Conservation (phyloP, 345 rosid species). For the Heritiera littoralis region DNA sequence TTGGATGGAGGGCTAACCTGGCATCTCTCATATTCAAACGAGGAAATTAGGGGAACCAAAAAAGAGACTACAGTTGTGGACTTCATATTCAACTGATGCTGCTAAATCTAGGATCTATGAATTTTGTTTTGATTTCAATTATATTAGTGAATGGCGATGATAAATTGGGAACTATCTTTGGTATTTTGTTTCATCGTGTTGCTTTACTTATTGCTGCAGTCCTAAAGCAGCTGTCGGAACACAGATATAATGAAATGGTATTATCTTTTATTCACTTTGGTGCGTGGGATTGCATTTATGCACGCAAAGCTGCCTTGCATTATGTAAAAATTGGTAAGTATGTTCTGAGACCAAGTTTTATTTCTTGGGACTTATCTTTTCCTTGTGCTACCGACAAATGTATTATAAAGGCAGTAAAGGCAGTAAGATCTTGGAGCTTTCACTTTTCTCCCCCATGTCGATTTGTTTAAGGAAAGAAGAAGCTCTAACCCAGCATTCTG, state of each 20-base stretch:
- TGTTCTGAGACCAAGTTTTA: too few species aligned
- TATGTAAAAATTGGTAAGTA: neutral
- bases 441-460: neutral
- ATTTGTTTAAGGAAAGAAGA: neutral
- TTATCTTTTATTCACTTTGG: neutral
- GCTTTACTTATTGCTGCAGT: neutral
- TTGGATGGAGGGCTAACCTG: conserved; percentile 69
- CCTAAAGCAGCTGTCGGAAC: neutral
- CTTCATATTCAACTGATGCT: conserved; percentile 13
- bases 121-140: conserved; percentile 10
- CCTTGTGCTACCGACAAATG: neutral
- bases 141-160: neutral
- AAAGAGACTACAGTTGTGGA: neutral
- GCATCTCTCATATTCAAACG: conserved; percentile 75
- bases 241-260: neutral
- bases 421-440: neutral
- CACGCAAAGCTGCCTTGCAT: neutral
- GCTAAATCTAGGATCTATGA: conserved; percentile 4
- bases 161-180: neutral
- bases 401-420: neutral
- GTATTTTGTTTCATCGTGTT: neutral
- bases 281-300: neutral
- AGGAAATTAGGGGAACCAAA: conserved; percentile 38
- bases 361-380: neutral
- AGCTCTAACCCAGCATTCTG: neutral